Conservation (phyloP, 139 green algal genomes). For the Chlorella ohadii region DNA sequence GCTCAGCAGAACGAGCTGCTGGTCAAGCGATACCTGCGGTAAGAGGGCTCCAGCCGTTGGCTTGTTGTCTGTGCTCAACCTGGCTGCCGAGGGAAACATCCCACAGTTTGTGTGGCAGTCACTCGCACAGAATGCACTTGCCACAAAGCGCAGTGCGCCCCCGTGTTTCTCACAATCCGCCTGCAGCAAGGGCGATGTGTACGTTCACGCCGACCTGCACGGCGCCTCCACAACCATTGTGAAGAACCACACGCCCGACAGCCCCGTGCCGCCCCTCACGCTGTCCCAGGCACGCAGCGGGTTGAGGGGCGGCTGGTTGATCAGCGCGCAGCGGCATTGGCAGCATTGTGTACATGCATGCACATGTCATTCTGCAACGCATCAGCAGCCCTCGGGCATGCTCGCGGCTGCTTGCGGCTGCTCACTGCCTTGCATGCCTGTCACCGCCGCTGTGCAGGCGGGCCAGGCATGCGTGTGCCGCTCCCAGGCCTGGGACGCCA, state of each 20-base stretch:
- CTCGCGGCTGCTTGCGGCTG: background rate
- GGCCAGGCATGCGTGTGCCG: slow-evolving; percentile 89
- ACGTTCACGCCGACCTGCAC: slow-evolving; percentile 96
- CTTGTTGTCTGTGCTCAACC: too few species aligned
- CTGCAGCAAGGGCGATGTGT: slow-evolving; percentile 74
- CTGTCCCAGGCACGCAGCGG: slow-evolving; percentile 52
- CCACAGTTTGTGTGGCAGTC: too few species aligned
- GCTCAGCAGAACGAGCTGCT: slow-evolving; percentile 98
- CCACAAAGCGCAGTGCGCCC: background rate
- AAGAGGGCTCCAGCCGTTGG: background rate
- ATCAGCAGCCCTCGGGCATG: too few species aligned
- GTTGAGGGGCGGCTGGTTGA: too few species aligned
- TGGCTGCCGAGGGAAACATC: too few species aligned
- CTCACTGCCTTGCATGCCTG: background rate
- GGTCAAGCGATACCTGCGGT: slow-evolving; percentile 82
- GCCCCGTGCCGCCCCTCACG: slow-evolving; percentile 76
- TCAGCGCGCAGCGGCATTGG: too few species aligned
- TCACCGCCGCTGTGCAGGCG: slow-evolving; percentile 62
- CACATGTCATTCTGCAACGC: too few species aligned
- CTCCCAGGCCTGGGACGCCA: slow-evolving; percentile 90
- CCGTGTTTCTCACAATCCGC: background rate
- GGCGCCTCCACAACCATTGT: slow-evolving; percentile 92
- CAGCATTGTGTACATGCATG: too few species aligned
- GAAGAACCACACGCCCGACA: slow-evolving; percentile 71
- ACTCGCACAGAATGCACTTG: too few species aligned